Evolutionary conservation across 768 basidiomycete genomes (phyloP).

Genomic region (Leccinum obscurum): DNA sequence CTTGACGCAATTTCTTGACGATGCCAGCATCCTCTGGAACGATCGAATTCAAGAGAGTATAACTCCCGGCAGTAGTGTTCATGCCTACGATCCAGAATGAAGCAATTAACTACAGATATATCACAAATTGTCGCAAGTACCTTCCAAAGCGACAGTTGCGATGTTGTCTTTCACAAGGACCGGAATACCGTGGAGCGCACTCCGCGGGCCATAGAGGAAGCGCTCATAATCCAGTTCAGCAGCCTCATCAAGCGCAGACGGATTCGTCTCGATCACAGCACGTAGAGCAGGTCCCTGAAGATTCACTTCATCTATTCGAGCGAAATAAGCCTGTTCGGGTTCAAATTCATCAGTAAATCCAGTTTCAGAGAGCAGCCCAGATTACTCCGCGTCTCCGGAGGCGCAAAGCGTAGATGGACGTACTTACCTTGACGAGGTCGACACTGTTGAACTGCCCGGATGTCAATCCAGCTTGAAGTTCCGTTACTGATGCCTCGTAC

Average conservation of each 20-base stretch:
- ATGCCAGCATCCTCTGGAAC: constrained; percentile 37
- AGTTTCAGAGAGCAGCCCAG: background rate
- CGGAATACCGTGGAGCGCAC: constrained; percentile 41
- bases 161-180: constrained; percentile 39
- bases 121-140: constrained; percentile 3
- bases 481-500: constrained; percentile 40
- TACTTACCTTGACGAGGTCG: constrained; percentile 38
- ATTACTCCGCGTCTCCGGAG: background rate
- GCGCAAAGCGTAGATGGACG: constrained; percentile 1
- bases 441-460: constrained; percentile 40
- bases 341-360: background rate
- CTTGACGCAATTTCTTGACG: constrained; percentile 31
- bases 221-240: constrained; percentile 36
- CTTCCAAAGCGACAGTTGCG: constrained; percentile 32
- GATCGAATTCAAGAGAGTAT: constrained; percentile 35
- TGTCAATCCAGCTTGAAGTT: constrained; percentile 40
- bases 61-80: constrained; percentile 45
- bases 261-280: constrained; percentile 43
- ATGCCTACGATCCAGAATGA: constrained; percentile 28
- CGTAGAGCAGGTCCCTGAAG: constrained; percentile 36
- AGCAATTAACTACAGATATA: no score
- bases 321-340: constrained; percentile 38
- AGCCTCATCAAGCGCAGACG: constrained; percentile 37
- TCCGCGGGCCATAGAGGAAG: constrained; percentile 24
- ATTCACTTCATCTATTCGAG: constrained; percentile 46